A percentile compares a stretch with the other conserved stretches of the same genome.
Conservation (phyloP, 441 rosid species). For the Melastoma candidum region DNA sequence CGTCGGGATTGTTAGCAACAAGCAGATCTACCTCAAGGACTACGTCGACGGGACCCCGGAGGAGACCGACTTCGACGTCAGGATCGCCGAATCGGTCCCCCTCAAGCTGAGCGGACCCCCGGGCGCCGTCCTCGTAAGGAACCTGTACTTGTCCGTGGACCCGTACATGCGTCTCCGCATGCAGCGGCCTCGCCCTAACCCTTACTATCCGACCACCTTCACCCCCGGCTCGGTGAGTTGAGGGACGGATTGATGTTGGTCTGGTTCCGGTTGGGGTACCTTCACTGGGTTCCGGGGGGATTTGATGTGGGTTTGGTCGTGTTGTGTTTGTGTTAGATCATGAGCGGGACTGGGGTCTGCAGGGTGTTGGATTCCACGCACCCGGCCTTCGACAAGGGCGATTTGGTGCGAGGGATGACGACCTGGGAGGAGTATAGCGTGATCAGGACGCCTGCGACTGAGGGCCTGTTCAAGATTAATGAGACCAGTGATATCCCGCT, state of each 20-base stretch:
- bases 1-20: constrained; percentile 1
- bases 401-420: constrained; percentile 11
- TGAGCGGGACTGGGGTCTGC: constrained; percentile 4
- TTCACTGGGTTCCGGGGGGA: too few relatives aligned
- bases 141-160: constrained; percentile 8
- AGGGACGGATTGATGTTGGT: too few relatives aligned
- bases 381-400: constrained; percentile 5
- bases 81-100: neutral
- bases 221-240: constrained; percentile 5
- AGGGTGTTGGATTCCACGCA: constrained; percentile 5
- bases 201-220: constrained; percentile 5
- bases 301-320: too few relatives aligned
- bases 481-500: constrained; percentile 7
- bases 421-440: constrained; percentile 11
- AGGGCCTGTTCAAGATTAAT: constrained; percentile 3
- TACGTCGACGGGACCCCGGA: constrained; percentile 4
- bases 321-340: too few relatives aligned
- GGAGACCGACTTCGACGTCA: constrained; percentile 7
- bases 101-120: neutral
- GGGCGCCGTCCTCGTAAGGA: constrained; percentile 1
- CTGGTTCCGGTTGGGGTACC: too few relatives aligned
- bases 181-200: constrained; percentile 4
- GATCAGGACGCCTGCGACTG: constrained; percentile 4
- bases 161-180: constrained; percentile 11
- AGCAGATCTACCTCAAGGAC: constrained; percentile 4